Conservation (phyloP, 2,329 filamentous ascomycete genomes). For the Pyricularia sp. region DNA sequence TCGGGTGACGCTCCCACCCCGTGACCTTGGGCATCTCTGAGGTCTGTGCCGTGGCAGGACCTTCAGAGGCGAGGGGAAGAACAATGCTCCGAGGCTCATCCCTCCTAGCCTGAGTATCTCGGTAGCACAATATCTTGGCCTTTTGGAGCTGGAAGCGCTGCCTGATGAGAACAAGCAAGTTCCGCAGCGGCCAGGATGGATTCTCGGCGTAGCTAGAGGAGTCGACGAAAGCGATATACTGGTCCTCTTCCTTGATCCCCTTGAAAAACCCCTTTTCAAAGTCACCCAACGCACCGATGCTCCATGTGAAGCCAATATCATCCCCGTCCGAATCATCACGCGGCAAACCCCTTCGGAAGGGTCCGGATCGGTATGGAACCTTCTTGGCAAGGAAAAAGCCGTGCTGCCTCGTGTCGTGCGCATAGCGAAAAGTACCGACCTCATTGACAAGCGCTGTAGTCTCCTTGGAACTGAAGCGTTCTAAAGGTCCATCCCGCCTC, state of each 20-base stretch:
- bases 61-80: constrained; percentile 53
- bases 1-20: constrained; percentile 83
- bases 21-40: constrained; percentile 75
- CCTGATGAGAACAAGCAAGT: constrained; percentile 75
- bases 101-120: constrained; percentile 68
- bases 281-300: constrained; percentile 62
- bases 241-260: constrained; percentile 59
- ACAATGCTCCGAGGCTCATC: constrained; percentile 78
- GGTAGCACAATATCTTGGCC: constrained; percentile 81
- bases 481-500: constrained; percentile 50
- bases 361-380: constrained; percentile 27
- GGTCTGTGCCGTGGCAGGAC: constrained; percentile 20
- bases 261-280: constrained; percentile 88
- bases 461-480: constrained; percentile 55
- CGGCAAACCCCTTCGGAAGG: constrained; percentile 8
- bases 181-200: constrained; percentile 88
- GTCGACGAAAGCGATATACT: constrained; percentile 81
- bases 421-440: constrained; percentile 81
- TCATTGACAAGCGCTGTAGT: constrained; percentile 71
- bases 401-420: constrained; percentile 72
- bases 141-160: constrained; percentile 70
- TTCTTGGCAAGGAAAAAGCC: constrained; percentile 96
- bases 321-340: constrained; percentile 40
- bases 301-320: constrained; percentile 62
- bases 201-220: constrained; percentile 82